These are phyloP conservation scores for Trichoderma atroviride DNA, from an alignment of 2,329 filamentous ascomycete species.

Conservation along the genomic window DNA sequence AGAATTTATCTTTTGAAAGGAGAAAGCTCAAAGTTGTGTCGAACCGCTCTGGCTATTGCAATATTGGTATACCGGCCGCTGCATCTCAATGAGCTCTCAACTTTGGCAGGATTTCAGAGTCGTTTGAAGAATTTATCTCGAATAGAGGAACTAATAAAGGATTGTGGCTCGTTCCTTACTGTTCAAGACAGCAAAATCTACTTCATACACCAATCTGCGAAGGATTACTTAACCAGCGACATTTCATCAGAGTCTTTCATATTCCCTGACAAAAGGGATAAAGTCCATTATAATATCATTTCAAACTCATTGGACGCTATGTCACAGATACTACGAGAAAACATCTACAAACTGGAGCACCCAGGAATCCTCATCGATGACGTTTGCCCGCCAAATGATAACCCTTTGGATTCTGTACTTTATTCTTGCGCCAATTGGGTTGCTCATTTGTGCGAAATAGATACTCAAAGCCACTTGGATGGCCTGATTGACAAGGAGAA, in stretches of 20 bases:
- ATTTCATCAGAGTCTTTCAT: constrained; percentile 31
- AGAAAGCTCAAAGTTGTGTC: neutral
- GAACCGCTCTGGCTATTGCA: neutral
- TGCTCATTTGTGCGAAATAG: constrained; percentile 27
- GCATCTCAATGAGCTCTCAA: neutral
- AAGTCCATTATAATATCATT: constrained; percentile 40
- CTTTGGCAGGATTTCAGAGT: neutral
- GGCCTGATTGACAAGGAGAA: neutral
- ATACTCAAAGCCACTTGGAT: fast-evolving
- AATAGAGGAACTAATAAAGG: neutral
- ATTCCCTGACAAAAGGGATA: constrained; percentile 35
- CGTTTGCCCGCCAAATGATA: constrained; percentile 20
- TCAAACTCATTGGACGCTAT: constrained; percentile 35
- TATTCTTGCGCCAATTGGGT: constrained; percentile 33
- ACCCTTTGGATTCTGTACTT: constrained; percentile 26
- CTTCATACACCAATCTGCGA: constrained; percentile 49
- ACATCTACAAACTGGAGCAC: constrained; percentile 41
- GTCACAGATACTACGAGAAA: constrained; percentile 34
- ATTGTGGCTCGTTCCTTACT: constrained; percentile 46
- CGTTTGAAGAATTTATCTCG: neutral
- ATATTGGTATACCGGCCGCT: neutral
- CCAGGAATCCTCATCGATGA: constrained; percentile 27
- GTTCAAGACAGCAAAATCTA: constrained; percentile 37
- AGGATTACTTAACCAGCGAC: constrained; percentile 45
- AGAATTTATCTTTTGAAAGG: neutral